These are phyloP conservation scores for Microsporum ferrugineum DNA, from an alignment of 2,329 filamentous ascomycete genomes.

Conservation along the genomic window DNA sequence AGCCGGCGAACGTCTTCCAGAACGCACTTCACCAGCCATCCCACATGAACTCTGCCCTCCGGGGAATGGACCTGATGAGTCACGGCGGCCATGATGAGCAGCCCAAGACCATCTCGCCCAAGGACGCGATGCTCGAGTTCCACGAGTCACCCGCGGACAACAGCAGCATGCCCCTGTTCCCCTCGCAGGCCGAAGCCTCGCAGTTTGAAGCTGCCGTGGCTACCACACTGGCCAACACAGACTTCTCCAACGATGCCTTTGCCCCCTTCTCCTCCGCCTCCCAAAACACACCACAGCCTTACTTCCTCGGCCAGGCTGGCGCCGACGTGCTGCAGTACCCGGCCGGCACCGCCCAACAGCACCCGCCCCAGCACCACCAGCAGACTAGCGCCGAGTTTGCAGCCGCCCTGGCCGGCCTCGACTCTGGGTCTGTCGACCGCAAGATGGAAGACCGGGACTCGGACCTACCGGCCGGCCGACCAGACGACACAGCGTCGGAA, in stretches of 20 bases:
- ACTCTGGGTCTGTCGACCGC: constrained; percentile 29
- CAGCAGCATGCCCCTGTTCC: constrained; percentile 58
- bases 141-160: constrained; percentile 58
- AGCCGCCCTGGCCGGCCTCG: constrained; percentile 17
- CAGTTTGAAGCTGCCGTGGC: constrained; percentile 9
- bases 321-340: constrained; percentile 8
- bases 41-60: constrained; percentile 25
- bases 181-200: constrained; percentile 42
- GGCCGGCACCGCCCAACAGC: constrained; percentile 19
- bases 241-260: constrained; percentile 25
- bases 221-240: constrained; percentile 18
- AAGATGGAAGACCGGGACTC: constrained; percentile 37
- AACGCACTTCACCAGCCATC: constrained; percentile 18
- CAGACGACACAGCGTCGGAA: constrained; percentile 57
- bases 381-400: constrained; percentile 17
- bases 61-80: constrained; percentile 18
- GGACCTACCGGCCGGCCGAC: constrained; percentile 33
- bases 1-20: constrained; percentile 35
- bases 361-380: constrained; percentile 13
- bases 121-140: constrained; percentile 81
- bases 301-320: constrained; percentile 8
- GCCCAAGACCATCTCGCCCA: constrained; percentile 85
- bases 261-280: neutral
- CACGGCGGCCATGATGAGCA: constrained; percentile 30
- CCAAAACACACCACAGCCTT: constrained; percentile 18